phyloP scores from a whole-genome alignment of 257 asterid genomes.

The Nicotiana knightiana region DNA sequence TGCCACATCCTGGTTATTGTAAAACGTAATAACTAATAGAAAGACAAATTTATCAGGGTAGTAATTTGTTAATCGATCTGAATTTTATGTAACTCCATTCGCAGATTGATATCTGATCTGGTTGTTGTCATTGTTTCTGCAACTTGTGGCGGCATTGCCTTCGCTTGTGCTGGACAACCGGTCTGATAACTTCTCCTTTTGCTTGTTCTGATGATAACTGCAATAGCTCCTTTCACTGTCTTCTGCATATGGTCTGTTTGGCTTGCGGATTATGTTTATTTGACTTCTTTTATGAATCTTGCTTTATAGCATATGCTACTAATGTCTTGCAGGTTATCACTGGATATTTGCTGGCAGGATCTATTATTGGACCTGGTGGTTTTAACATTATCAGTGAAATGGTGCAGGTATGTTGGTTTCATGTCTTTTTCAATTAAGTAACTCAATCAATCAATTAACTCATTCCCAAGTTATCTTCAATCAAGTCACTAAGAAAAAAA shows the following conservation, averaged over 20 bases:
- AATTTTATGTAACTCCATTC: not conserved
- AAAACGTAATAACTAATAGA: not conserved
- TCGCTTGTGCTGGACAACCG: slow-evolving; percentile 89
- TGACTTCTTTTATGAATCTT: slow-evolving; percentile 13
- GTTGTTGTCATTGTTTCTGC: slow-evolving; percentile 87
- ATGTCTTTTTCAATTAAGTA: slow-evolving; percentile 3
- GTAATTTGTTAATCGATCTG: not conserved
- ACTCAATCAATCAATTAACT: not conserved
- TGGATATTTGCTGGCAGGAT: slow-evolving; percentile 83
- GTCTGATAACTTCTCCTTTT: slow-evolving; percentile 31
- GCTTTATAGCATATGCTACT: slow-evolving; percentile 2
- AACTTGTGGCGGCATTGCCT: slow-evolving; percentile 87
- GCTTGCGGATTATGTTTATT: slow-evolving; percentile 6
- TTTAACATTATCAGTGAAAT: slow-evolving; percentile 75
- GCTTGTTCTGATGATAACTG: slow-evolving; percentile 4
- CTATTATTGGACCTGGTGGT: slow-evolving; percentile 89
- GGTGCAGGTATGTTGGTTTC: slow-evolving; percentile 62
- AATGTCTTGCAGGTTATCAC: slow-evolving; percentile 61
- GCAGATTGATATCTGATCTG: slow-evolving; percentile 78
- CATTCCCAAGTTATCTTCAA: not conserved
- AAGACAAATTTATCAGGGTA: not conserved
- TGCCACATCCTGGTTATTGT: not conserved
- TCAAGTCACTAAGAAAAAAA: not conserved
- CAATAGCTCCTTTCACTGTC: not conserved
- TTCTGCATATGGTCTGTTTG: slow-evolving; percentile 12